A percentile compares a stretch with the other conserved stretches of the same genome.
These are phyloP conservation scores for Cyberlindnera xylosilytica DNA, from an alignment of 805 yeast species.

Conservation along the genomic window DNA sequence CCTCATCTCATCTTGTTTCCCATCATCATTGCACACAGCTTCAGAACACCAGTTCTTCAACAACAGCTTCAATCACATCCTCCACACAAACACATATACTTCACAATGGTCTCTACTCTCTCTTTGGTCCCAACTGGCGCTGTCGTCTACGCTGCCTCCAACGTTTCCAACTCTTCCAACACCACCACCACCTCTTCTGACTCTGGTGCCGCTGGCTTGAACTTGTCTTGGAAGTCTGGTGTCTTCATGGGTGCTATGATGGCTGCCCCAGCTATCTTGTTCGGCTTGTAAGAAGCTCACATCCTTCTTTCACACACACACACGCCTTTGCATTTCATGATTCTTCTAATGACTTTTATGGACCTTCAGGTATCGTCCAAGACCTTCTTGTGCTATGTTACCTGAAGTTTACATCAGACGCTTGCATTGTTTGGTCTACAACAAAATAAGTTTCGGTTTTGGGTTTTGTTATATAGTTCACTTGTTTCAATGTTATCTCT, in stretches of 20 bases:
- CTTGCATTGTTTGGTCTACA: not conserved
- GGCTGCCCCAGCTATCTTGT: conserved; percentile 34
- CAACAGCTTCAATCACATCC: not conserved
- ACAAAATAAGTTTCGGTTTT: not conserved
- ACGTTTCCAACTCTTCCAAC: conserved; percentile 18
- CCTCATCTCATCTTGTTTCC: no score
- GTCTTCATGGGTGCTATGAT: conserved; percentile 36
- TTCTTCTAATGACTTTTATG: not conserved
- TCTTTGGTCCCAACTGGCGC: conserved; percentile 29
- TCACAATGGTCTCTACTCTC: conserved; percentile 23
- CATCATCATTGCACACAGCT: not conserved
- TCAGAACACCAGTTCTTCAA: not conserved
- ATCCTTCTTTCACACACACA: not conserved
- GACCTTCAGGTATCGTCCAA: not conserved
- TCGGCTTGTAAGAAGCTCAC: not conserved
- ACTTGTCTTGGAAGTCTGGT: conserved; percentile 40
- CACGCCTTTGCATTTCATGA: not conserved
- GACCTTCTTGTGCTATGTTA: no score
- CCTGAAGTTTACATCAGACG: not conserved
- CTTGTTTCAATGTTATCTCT: not conserved
- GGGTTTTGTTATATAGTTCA: not conserved
- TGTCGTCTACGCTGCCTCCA: conserved; percentile 27
- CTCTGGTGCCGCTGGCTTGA: conserved; percentile 30
- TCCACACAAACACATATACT: conserved; percentile 2
- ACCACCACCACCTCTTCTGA: conserved; percentile 23